Conservation (phyloP, 495 filamentous ascomycete genomes). For the Aspergillus egyptiacus region DNA sequence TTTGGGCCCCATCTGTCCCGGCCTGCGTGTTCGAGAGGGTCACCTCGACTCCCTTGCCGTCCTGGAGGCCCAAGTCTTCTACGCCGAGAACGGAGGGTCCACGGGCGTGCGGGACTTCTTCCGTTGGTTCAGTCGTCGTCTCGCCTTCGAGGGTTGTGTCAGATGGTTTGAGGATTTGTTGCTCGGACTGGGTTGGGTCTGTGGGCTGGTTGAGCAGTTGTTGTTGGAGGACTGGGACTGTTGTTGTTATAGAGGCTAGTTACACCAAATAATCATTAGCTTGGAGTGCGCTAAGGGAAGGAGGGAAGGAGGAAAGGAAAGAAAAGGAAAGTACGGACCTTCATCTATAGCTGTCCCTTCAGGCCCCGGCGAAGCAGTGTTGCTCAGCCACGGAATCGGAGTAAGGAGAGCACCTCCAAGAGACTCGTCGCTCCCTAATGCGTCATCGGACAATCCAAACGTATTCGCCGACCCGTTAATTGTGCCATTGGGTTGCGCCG, state of each 20-base stretch:
- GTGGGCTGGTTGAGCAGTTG: constrained; percentile 22
- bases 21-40: constrained; percentile 21
- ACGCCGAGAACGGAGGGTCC: constrained; percentile 78
- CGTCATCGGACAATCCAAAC: constrained; percentile 27
- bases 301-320: not conserved
- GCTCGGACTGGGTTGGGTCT: not conserved
- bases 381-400: constrained; percentile 81
- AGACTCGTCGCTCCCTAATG: constrained; percentile 75
- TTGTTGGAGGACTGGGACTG: constrained; percentile 18
- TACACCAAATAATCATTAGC: not conserved
- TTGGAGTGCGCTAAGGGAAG: too few species aligned
- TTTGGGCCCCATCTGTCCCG: constrained; percentile 10
- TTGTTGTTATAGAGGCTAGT: constrained; percentile 11
- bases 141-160: constrained; percentile 27
- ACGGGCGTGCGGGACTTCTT: constrained; percentile 70
- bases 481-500: constrained; percentile 41
- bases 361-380: constrained; percentile 30
- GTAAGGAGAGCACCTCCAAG: constrained; percentile 88
- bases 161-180: constrained; percentile 20
- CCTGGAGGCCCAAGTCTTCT: constrained; percentile 81
- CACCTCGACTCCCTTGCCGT: constrained; percentile 44
- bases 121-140: constrained; percentile 29
- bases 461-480: constrained; percentile 30
- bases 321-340: not conserved
- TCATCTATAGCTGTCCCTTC: constrained; percentile 20